phyloP scores from a whole-genome alignment of 495 filamentous ascomycete species.

The Antarctomyces pellizariae region DNA sequence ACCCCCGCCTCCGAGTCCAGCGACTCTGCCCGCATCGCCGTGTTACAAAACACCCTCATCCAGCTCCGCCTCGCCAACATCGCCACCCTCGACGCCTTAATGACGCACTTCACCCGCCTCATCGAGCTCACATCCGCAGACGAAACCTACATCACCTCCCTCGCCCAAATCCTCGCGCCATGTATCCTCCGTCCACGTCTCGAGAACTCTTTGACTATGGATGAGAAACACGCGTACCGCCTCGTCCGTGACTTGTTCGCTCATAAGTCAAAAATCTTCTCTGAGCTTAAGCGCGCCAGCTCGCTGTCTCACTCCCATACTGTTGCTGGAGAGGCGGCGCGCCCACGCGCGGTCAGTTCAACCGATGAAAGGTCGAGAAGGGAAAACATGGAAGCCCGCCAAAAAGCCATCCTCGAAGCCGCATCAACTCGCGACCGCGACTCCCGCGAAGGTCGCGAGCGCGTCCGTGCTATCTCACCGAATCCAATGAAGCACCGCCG shows the following conservation, averaged over 20 bases:
- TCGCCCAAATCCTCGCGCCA: constrained; percentile 60
- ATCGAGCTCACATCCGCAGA: constrained; percentile 94
- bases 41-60: constrained; percentile 86
- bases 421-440: constrained; percentile 38
- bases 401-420: constrained; percentile 54
- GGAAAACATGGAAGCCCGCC: constrained; percentile 77
- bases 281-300: constrained; percentile 80
- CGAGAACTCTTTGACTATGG: constrained; percentile 78
- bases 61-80: constrained; percentile 94
- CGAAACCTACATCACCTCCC: constrained; percentile 53
- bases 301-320: constrained; percentile 30
- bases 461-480: constrained; percentile 48
- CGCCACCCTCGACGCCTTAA: constrained; percentile 89
- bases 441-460: constrained; percentile 28
- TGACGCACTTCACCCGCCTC: constrained; percentile 91
- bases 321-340: constrained; percentile 9
- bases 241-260: constrained; percentile 82
- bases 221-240: constrained; percentile 82
- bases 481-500: constrained; percentile 35
- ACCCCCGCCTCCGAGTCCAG: constrained; percentile 49
- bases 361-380: constrained; percentile 92
- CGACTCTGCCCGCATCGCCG: constrained; percentile 53
- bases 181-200: constrained; percentile 71
- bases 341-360: constrained; percentile 67
- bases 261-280: constrained; percentile 86